Evolutionary conservation across 495 filamentous ascomycete species (phyloP), one percentile per base, ranked within the genome.

Genomic region (Penicillium diatomitis): DNA sequence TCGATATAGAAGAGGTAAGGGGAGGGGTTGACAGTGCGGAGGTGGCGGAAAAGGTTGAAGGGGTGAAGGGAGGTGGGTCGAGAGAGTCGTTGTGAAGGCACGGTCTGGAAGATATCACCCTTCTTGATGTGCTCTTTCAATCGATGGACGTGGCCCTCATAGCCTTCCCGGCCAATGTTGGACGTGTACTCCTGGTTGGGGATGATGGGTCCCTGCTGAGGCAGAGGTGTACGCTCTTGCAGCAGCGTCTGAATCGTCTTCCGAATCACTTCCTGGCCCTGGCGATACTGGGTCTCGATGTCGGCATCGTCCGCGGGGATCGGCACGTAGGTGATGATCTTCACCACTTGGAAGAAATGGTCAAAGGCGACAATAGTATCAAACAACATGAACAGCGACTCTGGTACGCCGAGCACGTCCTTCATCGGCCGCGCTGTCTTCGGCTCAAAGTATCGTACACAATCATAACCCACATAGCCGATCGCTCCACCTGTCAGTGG

Each of bases 401-500:
- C 92, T 2, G 92, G 92, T 12, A 95, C 85, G 38, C 83, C 70
- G 11, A 97, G 76, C 3, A 91, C 72, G 69, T 98, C 92, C 67
- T 91, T 86, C 72, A 96, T 81, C 3, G 83, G 79, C 38, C 90
- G 80, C 11, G 80, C 82, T 1, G 92, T 96, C 73, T 86, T 89
- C 32, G 92, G 92, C 71, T 98, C 92, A 54, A 98, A 98, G 67
- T 98, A 98, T 62, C 82, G 82, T 52, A 98, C 86, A 66, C 92
- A 98, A 64, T 98, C 92, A 63, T 97, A 98, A 36, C 89, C 88
- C 4, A 98, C 87, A 62, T 97, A 98, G 48, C 92, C 92, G 59
- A 98, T 85, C 3, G 91, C 92, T 33, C 94, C 92, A 41, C 89
- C 94, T 1, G 84, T 89, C 62, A 96, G 67, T 32, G 87, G 84